Percentiles rank a stretch among this genome's conserved stretches.
phyloP scores from a whole-genome alignment of 2,329 filamentous ascomycete genomes.

The Claviceps sp. region DNA sequence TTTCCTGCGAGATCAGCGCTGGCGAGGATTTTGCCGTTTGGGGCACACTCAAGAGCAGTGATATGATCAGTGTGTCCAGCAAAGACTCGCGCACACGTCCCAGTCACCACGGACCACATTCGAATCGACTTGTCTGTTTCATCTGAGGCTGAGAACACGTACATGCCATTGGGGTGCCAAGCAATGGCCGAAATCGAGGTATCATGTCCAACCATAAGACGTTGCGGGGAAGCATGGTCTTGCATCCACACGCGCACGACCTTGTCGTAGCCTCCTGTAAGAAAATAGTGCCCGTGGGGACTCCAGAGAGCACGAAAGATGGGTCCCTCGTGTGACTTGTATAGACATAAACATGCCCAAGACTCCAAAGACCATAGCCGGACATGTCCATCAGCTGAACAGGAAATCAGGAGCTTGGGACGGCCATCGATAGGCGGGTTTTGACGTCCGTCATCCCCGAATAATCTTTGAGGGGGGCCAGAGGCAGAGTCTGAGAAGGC shows the following conservation, averaged over 20 bases:
- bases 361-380: conserved; percentile 87
- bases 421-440: conserved; percentile 34
- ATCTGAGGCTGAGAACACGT: conserved; percentile 83
- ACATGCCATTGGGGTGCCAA: conserved; percentile 90
- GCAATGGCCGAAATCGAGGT: conserved; percentile 81
- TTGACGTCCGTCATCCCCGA: conserved; percentile 32
- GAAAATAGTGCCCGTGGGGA: conserved; percentile 90
- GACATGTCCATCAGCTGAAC: conserved; percentile 74
- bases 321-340: conserved; percentile 83
- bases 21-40: conserved; percentile 80
- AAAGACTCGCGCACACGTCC: conserved; percentile 79
- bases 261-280: conserved; percentile 76
- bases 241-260: conserved; percentile 86
- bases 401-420: conserved; percentile 72
- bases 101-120: conserved; percentile 92
- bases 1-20: conserved; percentile 79
- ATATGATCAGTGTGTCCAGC: conserved; percentile 83
- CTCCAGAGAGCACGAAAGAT: conserved; percentile 84
- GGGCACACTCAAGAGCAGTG: conserved; percentile 71
- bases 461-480: conserved; percentile 32
- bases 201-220: conserved; percentile 85
- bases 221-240: conserved; percentile 78
- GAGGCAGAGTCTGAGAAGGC: conserved; percentile 69
- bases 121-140: conserved; percentile 79
- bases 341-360: conserved; percentile 86